These are phyloP conservation scores for Hypoxylon sp. DNA, from an alignment of 2,329 filamentous ascomycete genomes.

Conservation along the genomic window DNA sequence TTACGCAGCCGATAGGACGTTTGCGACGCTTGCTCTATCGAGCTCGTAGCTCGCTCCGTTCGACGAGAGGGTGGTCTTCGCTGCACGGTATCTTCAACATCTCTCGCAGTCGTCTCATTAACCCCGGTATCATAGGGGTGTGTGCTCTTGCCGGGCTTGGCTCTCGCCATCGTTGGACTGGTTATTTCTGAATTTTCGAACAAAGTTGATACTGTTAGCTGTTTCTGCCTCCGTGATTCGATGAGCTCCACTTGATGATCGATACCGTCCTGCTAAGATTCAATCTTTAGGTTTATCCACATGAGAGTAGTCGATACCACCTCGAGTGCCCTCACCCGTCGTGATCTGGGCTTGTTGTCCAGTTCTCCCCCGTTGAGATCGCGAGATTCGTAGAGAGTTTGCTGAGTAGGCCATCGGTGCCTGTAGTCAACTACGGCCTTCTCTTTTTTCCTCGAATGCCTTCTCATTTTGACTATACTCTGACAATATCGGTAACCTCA, in stretches of 20 bases:
- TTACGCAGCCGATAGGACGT: constrained; percentile 2
- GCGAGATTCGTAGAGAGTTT: constrained; percentile 49
- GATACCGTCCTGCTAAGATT: constrained; percentile 47
- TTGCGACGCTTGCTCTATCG: constrained; percentile 2
- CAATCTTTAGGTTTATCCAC: constrained; percentile 48
- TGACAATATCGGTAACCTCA: background rate
- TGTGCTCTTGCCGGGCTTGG: constrained; percentile 51
- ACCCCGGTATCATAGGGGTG: constrained; percentile 54
- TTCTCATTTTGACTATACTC: constrained; percentile 17
- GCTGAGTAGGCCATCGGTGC: constrained; percentile 52
- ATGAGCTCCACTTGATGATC: constrained; percentile 45
- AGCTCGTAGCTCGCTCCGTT: background rate
- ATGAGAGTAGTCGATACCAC: constrained; percentile 40
- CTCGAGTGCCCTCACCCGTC: constrained; percentile 45
- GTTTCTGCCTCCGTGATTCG: constrained; percentile 38
- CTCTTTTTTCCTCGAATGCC: constrained; percentile 25
- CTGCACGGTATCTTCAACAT: constrained; percentile 3
- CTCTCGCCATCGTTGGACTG: constrained; percentile 7
- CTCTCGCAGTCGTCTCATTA: constrained; percentile 12
- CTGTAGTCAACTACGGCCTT: constrained; percentile 48
- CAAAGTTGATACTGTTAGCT: constrained; percentile 23
- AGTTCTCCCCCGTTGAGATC: constrained; percentile 8
- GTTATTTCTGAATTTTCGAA: constrained; percentile 2
- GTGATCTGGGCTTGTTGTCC: constrained; percentile 21
- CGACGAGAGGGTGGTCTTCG: constrained; percentile 3